phyloP scores from a whole-genome alignment of 441 rosid genomes.

The Heliophila coronopifolia region DNA sequence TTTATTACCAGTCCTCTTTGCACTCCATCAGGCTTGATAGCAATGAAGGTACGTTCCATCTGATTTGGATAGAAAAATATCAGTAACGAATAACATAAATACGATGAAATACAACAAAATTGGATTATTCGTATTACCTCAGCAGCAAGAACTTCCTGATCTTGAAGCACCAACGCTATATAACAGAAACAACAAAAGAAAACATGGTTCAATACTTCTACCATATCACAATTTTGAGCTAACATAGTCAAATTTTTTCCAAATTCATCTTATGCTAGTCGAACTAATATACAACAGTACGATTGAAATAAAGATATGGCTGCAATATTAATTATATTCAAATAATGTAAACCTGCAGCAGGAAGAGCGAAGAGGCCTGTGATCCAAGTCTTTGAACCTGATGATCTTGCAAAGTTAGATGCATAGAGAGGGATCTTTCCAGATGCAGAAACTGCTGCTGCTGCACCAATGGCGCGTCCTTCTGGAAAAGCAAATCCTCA shows the following conservation, averaged over 20 bases:
- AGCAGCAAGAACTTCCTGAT: constrained; percentile 81
- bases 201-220: background rate
- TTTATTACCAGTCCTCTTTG: constrained; percentile 77
- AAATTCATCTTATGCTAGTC: background rate
- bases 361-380: constrained; percentile 69
- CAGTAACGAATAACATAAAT: background rate
- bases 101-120: background rate
- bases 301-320: background rate
- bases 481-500: constrained; percentile 33
- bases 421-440: constrained; percentile 51
- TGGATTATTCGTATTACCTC: constrained; percentile 45
- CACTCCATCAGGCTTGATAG: constrained; percentile 96
- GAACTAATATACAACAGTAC: background rate
- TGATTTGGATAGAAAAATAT: constrained; percentile 24
- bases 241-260: background rate
- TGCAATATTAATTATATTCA: background rate
- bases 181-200: background rate
- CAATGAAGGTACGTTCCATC: constrained; percentile 92
- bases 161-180: constrained; percentile 76
- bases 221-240: background rate
- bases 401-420: constrained; percentile 43
- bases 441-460: constrained; percentile 52
- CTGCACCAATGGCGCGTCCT: constrained; percentile 68
- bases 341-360: constrained; percentile 56
- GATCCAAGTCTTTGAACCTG: constrained; percentile 63